Conservation (phyloP, 2,329 filamentous ascomycete genomes). For the Didymella pinodella region DNA sequence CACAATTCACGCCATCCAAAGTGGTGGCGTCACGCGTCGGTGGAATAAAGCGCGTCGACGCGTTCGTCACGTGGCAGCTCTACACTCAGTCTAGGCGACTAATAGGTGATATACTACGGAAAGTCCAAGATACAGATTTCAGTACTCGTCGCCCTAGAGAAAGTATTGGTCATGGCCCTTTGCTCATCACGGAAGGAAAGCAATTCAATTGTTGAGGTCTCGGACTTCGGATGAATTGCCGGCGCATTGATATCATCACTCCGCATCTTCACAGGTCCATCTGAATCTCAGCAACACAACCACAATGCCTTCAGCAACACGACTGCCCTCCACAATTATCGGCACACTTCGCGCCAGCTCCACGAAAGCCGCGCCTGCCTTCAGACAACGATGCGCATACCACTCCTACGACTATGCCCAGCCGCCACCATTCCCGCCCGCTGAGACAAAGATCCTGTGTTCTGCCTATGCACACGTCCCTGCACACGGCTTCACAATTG, state of each 20-base stretch:
- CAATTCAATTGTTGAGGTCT: background rate
- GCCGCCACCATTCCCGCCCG: constrained; percentile 69
- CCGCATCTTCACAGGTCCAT: constrained; percentile 24
- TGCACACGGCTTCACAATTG: constrained; percentile 78
- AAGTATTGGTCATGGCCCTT: background rate
- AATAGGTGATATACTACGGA: background rate
- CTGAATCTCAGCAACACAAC: constrained; percentile 16
- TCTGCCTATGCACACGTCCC: constrained; percentile 83
- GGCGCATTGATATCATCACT: constrained; percentile 20
- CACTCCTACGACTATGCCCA: constrained; percentile 50
- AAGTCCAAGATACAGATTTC: background rate
- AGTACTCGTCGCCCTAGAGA: background rate
- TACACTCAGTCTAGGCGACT: background rate
- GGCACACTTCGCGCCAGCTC: constrained; percentile 37
- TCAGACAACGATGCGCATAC: constrained; percentile 37
- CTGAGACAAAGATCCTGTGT: constrained; percentile 79
- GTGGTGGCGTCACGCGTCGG: constrained; percentile 22
- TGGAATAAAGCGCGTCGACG: constrained; percentile 12
- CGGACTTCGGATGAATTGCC: background rate
- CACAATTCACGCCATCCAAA: constrained; percentile 2
- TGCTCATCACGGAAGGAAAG: background rate
- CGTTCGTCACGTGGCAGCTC: constrained; percentile 13
- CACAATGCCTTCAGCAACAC: constrained; percentile 43
- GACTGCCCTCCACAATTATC: constrained; percentile 35
- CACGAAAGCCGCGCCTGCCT: constrained; percentile 24